phyloP scores from a whole-genome alignment of 2,329 filamentous ascomycete species.

The Penicillium sp. region DNA sequence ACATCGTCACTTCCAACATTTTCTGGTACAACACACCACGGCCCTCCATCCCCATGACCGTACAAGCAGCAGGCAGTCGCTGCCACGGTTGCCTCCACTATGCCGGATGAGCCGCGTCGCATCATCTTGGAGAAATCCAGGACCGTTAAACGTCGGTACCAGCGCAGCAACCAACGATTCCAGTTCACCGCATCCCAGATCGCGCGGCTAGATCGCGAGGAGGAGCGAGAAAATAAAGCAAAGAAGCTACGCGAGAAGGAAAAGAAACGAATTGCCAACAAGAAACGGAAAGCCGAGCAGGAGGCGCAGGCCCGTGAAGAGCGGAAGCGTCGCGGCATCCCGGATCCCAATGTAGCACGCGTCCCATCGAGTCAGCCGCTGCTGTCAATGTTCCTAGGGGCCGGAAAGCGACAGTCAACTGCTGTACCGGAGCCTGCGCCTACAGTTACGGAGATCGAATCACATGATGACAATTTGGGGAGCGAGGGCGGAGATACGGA shows the following conservation, averaged over 20 bases:
- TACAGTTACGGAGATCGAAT: conserved; percentile 4
- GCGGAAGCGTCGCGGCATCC: conserved; percentile 31
- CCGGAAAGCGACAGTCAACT: conserved; percentile 8
- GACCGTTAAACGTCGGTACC: conserved; percentile 40
- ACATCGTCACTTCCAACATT: background rate
- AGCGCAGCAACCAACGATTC: conserved; percentile 40
- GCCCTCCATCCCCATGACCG: conserved; percentile 18
- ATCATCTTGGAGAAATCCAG: conserved; percentile 42
- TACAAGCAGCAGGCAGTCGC: conserved; percentile 20
- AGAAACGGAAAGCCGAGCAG: conserved; percentile 38
- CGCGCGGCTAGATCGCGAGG: conserved; percentile 43
- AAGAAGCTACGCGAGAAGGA: conserved; percentile 41
- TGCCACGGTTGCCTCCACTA: conserved; percentile 24
- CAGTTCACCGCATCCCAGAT: conserved; percentile 38
- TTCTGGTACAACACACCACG: background rate
- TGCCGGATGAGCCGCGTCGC: conserved; percentile 34
- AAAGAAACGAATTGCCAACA: conserved; percentile 35
- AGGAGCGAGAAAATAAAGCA: conserved; percentile 42
- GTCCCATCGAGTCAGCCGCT: conserved; percentile 39
- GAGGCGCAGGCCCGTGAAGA: conserved; percentile 38
- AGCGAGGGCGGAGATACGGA: conserved; percentile 23
- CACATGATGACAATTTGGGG: conserved; percentile 6
- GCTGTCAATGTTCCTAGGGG: conserved; percentile 34
- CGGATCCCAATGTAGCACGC: conserved; percentile 33
- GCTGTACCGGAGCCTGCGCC: background rate